phyloP scores from a whole-genome alignment of 2,329 filamentous ascomycete species.

The Phialophora macrospora region DNA sequence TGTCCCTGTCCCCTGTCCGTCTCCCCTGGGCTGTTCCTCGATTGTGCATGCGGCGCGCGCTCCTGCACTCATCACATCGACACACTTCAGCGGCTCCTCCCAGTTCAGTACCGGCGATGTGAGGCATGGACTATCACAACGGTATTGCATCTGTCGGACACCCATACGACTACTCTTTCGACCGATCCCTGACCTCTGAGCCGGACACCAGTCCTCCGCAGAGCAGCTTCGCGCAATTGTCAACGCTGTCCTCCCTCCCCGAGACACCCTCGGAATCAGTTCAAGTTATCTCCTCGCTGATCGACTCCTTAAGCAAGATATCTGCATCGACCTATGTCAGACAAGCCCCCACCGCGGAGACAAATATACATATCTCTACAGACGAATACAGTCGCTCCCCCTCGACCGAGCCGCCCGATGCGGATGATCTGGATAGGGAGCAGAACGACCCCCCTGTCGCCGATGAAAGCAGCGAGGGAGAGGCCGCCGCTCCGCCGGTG shows the following conservation, averaged over 20 bases:
- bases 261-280: conserved; percentile 23
- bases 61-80: conserved; percentile 12
- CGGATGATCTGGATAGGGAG: conserved; percentile 32
- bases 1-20: conserved; percentile 20
- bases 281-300: conserved; percentile 62
- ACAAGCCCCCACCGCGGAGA: conserved; percentile 11
- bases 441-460: conserved; percentile 22
- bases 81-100: conserved; percentile 3
- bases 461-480: conserved; percentile 34
- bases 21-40: conserved; percentile 2
- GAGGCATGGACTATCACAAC: conserved; percentile 32
- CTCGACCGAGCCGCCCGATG: conserved; percentile 18
- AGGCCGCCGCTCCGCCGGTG: conserved; percentile 34
- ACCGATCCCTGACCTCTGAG: background rate
- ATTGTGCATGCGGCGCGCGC: conserved; percentile 23
- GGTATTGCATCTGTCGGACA: conserved; percentile 20
- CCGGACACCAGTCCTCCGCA: conserved; percentile 7
- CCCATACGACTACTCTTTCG: conserved; percentile 16
- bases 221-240: conserved; percentile 10
- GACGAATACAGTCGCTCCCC: conserved; percentile 7
- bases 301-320: conserved; percentile 65
- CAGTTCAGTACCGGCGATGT: conserved; percentile 19
- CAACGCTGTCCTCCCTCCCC: conserved; percentile 14
- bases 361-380: background rate
- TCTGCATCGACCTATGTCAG: conserved; percentile 57